Evolutionary conservation across 805 yeast species (phyloP), one percentile per base, ranked within the genome.

Genomic region (Barnettozyma sp.): DNA sequence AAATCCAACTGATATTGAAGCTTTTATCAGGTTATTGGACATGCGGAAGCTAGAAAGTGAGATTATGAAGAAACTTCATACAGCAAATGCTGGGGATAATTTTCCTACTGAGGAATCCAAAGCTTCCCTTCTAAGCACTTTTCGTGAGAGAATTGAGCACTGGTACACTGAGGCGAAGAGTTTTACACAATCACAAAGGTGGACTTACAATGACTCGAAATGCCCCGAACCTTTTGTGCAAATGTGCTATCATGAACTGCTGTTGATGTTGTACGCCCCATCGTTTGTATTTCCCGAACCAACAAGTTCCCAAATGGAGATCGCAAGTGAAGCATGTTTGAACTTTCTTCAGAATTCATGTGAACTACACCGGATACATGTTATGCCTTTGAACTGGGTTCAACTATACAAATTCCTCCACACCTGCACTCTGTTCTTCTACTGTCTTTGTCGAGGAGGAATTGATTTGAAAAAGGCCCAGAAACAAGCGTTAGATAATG

Each of bases 351-450:
- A 68, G 14, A 60, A 60, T 42, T 65, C 68, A 4, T 66, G 68
- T 46, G 59, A 56, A 18, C 42, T 71, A 4, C 71, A 66, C 52
- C 61, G 64, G 26, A 57, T 66, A 8, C 66, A 63, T 33, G 45
- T 65, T 26, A 47, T 71, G 22, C 76, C 76, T 0, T 48, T 67
- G 39, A 70, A 67, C 38, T 71, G 77, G 77, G 64, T 68, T 15
- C 67, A 73, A 1, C 46, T 68, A 8, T 65, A 67, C 43, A 56
- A 72, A 35, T 63, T 71, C 18, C 40, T 71, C 21, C 63, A 69
- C 12, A 60, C 62, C n/a, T 68, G 74, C 48, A 63, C 72, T 15
- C 65, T 71, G 1, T 56, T 71, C 14, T 45, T 71, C 3, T 67
- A 62, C 44, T 70, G 76, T 44, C 42, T 71, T 14, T 65, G 71